phyloP scores from a whole-genome alignment of 2,329 filamentous ascomycete genomes.

The Talaromyces sp. region DNA sequence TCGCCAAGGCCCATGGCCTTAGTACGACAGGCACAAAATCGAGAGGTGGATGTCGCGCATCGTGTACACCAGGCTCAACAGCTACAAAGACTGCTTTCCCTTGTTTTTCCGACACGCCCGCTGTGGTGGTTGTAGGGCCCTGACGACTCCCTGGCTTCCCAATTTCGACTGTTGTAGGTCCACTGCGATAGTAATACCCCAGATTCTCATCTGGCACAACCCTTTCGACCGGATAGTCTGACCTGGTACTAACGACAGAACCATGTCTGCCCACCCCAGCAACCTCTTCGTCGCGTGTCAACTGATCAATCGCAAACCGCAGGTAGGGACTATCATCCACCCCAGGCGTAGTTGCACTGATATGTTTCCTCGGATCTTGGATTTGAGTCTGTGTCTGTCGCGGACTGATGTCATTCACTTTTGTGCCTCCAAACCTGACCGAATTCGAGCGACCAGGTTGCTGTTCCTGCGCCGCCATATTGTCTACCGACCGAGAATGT shows the following conservation, averaged over 20 bases:
- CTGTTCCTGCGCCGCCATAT: neutral
- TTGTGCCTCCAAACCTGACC: slow-evolving; percentile 31
- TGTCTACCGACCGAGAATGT: neutral
- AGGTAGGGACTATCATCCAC: slow-evolving; percentile 85
- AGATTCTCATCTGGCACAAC: slow-evolving; percentile 50
- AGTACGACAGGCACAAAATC: slow-evolving; percentile 71
- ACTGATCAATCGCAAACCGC: slow-evolving; percentile 81
- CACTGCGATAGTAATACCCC: slow-evolving; percentile 42
- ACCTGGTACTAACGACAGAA: slow-evolving; percentile 35
- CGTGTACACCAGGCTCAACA: slow-evolving; percentile 42
- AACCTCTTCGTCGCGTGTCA: slow-evolving; percentile 72
- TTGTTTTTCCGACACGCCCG: slow-evolving; percentile 28
- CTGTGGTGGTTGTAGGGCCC: slow-evolving; percentile 23
- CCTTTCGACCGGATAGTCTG: slow-evolving; percentile 52
- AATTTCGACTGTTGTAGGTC: slow-evolving; percentile 28
- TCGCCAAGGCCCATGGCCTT: slow-evolving; percentile 62
- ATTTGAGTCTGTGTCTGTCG: slow-evolving; percentile 23
- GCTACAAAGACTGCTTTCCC: slow-evolving; percentile 48
- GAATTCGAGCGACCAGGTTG: slow-evolving; percentile 26
- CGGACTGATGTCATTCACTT: slow-evolving; percentile 27
- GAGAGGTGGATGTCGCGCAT: slow-evolving; percentile 54
- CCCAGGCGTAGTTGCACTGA: slow-evolving; percentile 64
- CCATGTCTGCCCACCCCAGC: slow-evolving; percentile 54
- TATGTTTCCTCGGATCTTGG: slow-evolving; percentile 23
- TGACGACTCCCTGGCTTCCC: slow-evolving; percentile 35